These are phyloP conservation scores for Actinomortierella ambigua DNA, from an alignment of 371 early-diverging fungal genomes.

Conservation along the genomic window DNA sequence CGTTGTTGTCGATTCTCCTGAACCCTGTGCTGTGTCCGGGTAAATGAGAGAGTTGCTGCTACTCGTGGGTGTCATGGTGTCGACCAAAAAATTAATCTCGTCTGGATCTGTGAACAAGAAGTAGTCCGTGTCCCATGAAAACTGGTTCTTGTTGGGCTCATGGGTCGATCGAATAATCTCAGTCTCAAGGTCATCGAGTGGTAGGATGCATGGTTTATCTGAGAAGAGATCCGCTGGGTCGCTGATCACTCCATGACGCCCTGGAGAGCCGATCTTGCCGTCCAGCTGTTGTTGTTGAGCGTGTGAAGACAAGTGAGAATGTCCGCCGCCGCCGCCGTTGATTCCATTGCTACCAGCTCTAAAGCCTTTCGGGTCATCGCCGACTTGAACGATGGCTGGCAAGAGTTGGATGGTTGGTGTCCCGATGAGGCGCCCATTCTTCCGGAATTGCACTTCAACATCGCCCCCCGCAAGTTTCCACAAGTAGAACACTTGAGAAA, in stretches of 20 bases:
- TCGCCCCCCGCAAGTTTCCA: slow-evolving; percentile 74
- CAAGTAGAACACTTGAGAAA: slow-evolving; percentile 61
- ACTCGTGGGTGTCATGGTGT: slow-evolving; percentile 13
- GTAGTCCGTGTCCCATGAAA: slow-evolving; percentile 70
- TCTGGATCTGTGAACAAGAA: slow-evolving; percentile 67
- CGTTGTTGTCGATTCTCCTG: not conserved
- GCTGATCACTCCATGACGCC: no score
- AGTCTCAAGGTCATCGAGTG: slow-evolving; percentile 60
- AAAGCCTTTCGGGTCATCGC: not conserved
- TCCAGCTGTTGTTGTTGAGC: no score
- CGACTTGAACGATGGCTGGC: slow-evolving; percentile 54
- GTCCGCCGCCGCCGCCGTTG: slow-evolving; percentile 1
- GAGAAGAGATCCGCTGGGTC: slow-evolving; percentile 56
- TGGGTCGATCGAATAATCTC: slow-evolving; percentile 51
- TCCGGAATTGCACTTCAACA: slow-evolving; percentile 63
- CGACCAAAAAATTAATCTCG: slow-evolving; percentile 65
- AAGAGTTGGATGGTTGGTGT: slow-evolving; percentile 67
- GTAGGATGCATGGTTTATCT: slow-evolving; percentile 53
- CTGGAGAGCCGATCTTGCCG: no score
- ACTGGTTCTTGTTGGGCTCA: slow-evolving; percentile 50
- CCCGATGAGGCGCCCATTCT: slow-evolving; percentile 57
- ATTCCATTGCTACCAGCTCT: no score
- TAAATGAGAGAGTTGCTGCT: slow-evolving; percentile 4
- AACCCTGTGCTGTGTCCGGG: slow-evolving; percentile 27
- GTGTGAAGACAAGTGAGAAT: no score